Evolutionary conservation across 1,139 yeast genomes (phyloP), one percentile per base, ranked within the genome.

Genomic region (Debaryomycetaceae sp.): DNA sequence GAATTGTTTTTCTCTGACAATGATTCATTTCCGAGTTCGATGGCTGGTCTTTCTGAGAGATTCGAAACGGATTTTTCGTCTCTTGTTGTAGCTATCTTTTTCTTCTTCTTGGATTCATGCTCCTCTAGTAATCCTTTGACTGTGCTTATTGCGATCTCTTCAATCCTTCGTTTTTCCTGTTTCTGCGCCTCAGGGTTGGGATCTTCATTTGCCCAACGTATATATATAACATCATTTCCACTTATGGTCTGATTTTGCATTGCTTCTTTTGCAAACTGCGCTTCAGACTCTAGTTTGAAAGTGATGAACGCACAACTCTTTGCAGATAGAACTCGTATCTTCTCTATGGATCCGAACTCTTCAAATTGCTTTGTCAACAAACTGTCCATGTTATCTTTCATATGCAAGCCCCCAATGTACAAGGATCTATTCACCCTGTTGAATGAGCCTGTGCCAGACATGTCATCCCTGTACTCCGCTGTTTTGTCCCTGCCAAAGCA

Each of bases 401-500:
- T 57, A 40, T 65, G 69, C 23, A 89, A 68, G 1, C 89, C 84
- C 20, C 96, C 95, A 2, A 93, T 78, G 58, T 85, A 91, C 7
- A 93, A 61, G 0, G 97, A 89, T 45, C 84, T 67, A 59, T 90
- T 91, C 24, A 72, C 72, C 35, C 75, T 68, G 52, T 79, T 75
- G 58, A 91, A 83, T n/a, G 91, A 83, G 0, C 98, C 99, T 2
- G 89, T 86, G 22, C 98, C 99, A 38, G 87, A 84, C 97, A 90
- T 89, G 63, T 93, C 99, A 53, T 91, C 97, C 52, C 90, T 72
- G 59, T 88, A 88, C 38, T 82, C 87, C 0, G 87, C 75, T 49
- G 87, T 86, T 61, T 86, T 88, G 59, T 88, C 96, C 46, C 99
- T 70, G 0, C 98, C 98, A 71, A 93, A 93, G 57, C 98, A 91